Evolutionary conservation across 73 alveolate genomes (phyloP), one percentile per base, ranked within the genome.

Genomic region (Paramecium sexaurelia): DNA sequence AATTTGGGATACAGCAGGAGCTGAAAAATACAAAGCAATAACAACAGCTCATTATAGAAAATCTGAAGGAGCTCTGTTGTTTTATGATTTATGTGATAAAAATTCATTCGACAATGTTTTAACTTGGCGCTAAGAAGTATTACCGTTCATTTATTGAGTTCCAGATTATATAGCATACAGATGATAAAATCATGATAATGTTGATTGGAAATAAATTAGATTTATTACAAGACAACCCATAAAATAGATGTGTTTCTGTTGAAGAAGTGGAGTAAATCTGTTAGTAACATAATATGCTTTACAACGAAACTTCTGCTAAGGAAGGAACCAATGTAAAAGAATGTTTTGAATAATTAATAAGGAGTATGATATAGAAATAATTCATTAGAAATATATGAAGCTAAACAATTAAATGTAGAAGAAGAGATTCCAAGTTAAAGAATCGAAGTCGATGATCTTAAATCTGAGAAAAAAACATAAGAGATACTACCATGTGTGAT

Each of bases 171-270:
- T 45, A 88, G 39, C 90, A 95, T 55, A 87, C 96, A 69, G 97
- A 92, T 41, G 94, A 84, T 35, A 95, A 92, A 41, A 85, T 94
- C 20, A 85, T 75, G 43, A 92, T 95, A 10, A 95, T 95, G 96
- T 55, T 95, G 22, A 94, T 95, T 20, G 98, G 98, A 19, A 95
- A 92, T 43, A 95, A 95, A 57, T 56, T 92, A 6, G 97, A 94
- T 85, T 55, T 94, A 10, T 68, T 92, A 2, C 47, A 27, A 36
- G 73, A 92, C 35, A 75, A 91, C 7, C 94, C 94, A 10, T 24
- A 82, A 47, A 35, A 20, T 24, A 57, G 95, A 33, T 47, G 57
- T 43, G 95, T 91, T 15, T 41, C 55, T 32, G 39, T 35, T 41
- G 87, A 91, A 61, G 88, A 55, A 55, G 93, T 84, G 6, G 41